Conservation (phyloP, 129 eudicot species). For the Cynara cardunculus region DNA sequence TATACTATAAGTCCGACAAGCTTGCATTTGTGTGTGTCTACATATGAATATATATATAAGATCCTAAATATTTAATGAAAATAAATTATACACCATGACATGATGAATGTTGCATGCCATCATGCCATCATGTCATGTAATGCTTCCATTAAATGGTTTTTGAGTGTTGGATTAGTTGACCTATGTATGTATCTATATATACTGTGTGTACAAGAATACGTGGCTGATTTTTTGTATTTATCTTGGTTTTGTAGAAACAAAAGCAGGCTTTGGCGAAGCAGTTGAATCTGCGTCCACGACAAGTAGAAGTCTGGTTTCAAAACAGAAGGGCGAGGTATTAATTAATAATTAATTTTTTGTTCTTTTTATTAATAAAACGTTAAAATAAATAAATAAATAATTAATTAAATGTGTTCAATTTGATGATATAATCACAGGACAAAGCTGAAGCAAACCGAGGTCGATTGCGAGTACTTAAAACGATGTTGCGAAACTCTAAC, state of each 20-base stretch:
- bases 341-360: background rate
- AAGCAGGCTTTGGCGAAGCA: conserved; percentile 89
- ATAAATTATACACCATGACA: background rate
- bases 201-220: background rate
- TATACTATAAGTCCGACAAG: conserved; percentile 27
- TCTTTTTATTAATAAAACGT: background rate
- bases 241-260: conserved; percentile 57
- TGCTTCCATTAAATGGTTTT: conserved; percentile 11
- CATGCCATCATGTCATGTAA: conserved; percentile 14
- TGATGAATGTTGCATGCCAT: background rate
- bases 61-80: conserved; percentile 14
- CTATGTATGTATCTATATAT: background rate
- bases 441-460: conserved; percentile 94
- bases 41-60: background rate
- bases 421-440: conserved; percentile 44
- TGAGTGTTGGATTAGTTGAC: conserved; percentile 1
- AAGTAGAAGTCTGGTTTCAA: conserved; percentile 99
- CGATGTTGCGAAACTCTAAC: conserved; percentile 92
- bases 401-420: background rate
- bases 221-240: background rate
- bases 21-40: background rate
- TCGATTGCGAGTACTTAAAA: conserved; percentile 95
- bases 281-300: conserved; percentile 88
- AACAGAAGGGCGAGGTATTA: conserved; percentile 88
- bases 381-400: background rate